These are phyloP conservation scores for Brassica napus DNA, from an alignment of 345 rosid species.

Conservation along the genomic window Da-Ae NC_063446.1:61280501-61281000, in stretches of 20 bases:
- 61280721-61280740: conserved; percentile 55
- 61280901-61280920: not conserved
- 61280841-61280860: conserved; percentile 63
- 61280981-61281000: conserved; percentile 89
- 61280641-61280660: conserved; percentile 75
- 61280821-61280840: conserved; percentile 71
- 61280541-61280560: conserved; percentile 66
- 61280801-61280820: conserved; percentile 75
- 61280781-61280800: conserved; percentile 64
- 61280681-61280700: conserved; percentile 54
- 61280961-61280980: conserved; percentile 59
- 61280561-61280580: conserved; percentile 59
- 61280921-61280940: not conserved
- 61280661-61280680: conserved; percentile 82
- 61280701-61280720: conserved; percentile 26
- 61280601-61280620: conserved; percentile 65
- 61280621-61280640: conserved; percentile 66
- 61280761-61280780: conserved; percentile 58
- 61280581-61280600: conserved; percentile 53
- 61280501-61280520: conserved; percentile 38
- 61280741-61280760: conserved; percentile 52
- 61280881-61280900: conserved; percentile 3
- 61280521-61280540: conserved; percentile 59
- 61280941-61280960: conserved; percentile 59
- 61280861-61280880: not conserved